These are phyloP conservation scores for Metarhizium brunneum DNA, from an alignment of 2,329 filamentous ascomycete genomes.

Conservation along the genomic window DNA sequence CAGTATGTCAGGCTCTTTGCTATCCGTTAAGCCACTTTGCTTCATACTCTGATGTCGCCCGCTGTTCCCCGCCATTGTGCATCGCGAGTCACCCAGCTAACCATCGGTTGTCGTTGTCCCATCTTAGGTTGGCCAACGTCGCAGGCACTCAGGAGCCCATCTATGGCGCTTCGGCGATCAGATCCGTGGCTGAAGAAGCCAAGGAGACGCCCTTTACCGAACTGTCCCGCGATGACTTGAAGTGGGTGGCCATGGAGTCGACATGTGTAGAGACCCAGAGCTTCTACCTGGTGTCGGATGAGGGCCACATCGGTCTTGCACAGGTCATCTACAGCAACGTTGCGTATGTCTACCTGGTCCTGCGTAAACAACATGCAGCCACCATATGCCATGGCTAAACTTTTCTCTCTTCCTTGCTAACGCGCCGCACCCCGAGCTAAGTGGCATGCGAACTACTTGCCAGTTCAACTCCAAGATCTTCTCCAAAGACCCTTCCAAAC, in stretches of 20 bases:
- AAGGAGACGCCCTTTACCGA: conserved; percentile 73
- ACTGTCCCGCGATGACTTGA: conserved; percentile 65
- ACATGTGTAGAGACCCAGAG: conserved; percentile 92
- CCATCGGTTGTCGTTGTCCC: conserved; percentile 3
- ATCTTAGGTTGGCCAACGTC: conserved; percentile 58
- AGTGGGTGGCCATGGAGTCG: conserved; percentile 72
- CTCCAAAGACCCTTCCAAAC: conserved; percentile 61
- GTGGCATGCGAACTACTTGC: conserved; percentile 79
- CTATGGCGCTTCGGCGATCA: conserved; percentile 83
- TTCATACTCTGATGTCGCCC: background rate
- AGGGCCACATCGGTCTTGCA: conserved; percentile 64
- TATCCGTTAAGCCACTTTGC: background rate
- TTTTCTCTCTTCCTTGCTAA: conserved; percentile 4
- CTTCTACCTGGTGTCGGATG: conserved; percentile 81
- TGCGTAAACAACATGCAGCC: background rate
- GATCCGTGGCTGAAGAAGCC: conserved; percentile 73
- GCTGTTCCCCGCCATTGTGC: conserved; percentile 2
- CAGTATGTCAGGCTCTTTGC: conserved; percentile 47
- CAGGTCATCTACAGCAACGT: conserved; percentile 99
- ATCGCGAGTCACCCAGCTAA: conserved; percentile 3
- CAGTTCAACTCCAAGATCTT: conserved; percentile 96
- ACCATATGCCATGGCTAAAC: conserved; percentile 7
- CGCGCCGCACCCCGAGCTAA: conserved; percentile 24
- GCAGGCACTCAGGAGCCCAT: conserved; percentile 94
- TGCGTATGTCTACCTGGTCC: conserved; percentile 49